Percentiles rank a stretch among this genome's conserved stretches.
These are phyloP conservation scores for Kuraishia capsulata DNA, from an alignment of 805 yeast genomes.

Conservation along the genomic window DNA sequence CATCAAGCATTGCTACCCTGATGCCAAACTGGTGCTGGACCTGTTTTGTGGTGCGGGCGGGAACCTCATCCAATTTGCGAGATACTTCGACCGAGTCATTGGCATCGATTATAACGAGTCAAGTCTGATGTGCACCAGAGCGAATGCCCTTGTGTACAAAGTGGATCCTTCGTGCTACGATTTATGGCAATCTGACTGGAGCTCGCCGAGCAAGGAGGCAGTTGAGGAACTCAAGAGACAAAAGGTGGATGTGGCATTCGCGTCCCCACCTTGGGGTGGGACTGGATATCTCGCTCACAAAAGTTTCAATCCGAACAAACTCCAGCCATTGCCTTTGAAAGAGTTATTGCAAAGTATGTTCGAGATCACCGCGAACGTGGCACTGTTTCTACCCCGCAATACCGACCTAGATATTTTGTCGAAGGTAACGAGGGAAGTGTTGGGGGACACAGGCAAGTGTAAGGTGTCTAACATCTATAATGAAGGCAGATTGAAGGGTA, in stretches of 20 bases:
- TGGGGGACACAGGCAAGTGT: constrained; percentile 34
- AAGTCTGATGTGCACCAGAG: constrained; percentile 56
- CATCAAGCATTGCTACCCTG: constrained; percentile 40
- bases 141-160: constrained; percentile 59
- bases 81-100: constrained; percentile 37
- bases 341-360: constrained; percentile 33
- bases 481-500: constrained; percentile 40
- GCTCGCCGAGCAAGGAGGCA: constrained; percentile 3
- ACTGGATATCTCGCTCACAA: constrained; percentile 40
- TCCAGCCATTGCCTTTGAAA: constrained; percentile 40
- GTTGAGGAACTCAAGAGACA: constrained; percentile 5
- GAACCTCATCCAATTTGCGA: constrained; percentile 68
- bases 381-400: constrained; percentile 57
- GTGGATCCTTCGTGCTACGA: constrained; percentile 39
- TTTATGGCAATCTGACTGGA: constrained; percentile 40
- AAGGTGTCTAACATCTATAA: constrained; percentile 34
- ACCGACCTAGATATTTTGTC: constrained; percentile 44
- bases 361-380: constrained; percentile 36
- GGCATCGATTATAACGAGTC: constrained; percentile 55
- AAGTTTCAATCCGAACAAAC: constrained; percentile 35
- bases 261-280: constrained; percentile 93
- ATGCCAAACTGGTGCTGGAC: constrained; percentile 43
- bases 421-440: constrained; percentile 32
- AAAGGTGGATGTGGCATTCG: constrained; percentile 47
- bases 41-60: constrained; percentile 89